phyloP scores from a whole-genome alignment of 2,329 filamentous ascomycete species.

The Piedraia hortae region DNA sequence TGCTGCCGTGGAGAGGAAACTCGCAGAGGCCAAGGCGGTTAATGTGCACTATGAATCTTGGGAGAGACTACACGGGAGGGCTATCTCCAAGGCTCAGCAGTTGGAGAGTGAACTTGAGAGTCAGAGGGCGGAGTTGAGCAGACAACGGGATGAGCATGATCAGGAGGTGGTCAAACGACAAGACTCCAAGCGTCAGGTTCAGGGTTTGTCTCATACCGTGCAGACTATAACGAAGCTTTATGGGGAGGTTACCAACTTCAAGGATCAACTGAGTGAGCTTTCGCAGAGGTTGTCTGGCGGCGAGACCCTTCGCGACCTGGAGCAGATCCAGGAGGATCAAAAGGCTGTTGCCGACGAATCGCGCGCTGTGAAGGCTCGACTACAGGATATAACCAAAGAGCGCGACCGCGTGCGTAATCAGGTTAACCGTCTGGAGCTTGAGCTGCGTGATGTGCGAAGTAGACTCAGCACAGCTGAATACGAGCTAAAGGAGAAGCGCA shows the following conservation, averaged over 20 bases:
- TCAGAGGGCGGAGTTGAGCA: conserved; percentile 14
- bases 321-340: conserved; percentile 61
- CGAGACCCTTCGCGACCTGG: conserved; percentile 38
- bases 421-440: conserved; percentile 39
- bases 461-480: conserved; percentile 42
- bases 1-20: conserved; percentile 27
- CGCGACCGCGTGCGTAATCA: conserved; percentile 42
- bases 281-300: conserved; percentile 45
- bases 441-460: conserved; percentile 46
- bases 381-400: conserved; percentile 39
- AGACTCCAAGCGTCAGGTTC: conserved; percentile 42
- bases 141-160: conserved; percentile 34
- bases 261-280: conserved; percentile 47
- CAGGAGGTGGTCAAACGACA: conserved; percentile 31
- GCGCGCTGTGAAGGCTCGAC: conserved; percentile 31
- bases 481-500: conserved; percentile 56
- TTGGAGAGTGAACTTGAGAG: conserved; percentile 28
- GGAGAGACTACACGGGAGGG: conserved; percentile 34
- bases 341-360: conserved; percentile 38
- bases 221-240: conserved; percentile 44
- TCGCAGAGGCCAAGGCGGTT: conserved; percentile 25
- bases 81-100: conserved; percentile 40
- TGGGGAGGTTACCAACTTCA: conserved; percentile 42
- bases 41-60: conserved; percentile 48
- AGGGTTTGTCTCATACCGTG: conserved; percentile 50